Evolutionary conservation across 2,329 filamentous ascomycete species (phyloP).

Genomic region (Chaetoscypha palmicola): DNA sequence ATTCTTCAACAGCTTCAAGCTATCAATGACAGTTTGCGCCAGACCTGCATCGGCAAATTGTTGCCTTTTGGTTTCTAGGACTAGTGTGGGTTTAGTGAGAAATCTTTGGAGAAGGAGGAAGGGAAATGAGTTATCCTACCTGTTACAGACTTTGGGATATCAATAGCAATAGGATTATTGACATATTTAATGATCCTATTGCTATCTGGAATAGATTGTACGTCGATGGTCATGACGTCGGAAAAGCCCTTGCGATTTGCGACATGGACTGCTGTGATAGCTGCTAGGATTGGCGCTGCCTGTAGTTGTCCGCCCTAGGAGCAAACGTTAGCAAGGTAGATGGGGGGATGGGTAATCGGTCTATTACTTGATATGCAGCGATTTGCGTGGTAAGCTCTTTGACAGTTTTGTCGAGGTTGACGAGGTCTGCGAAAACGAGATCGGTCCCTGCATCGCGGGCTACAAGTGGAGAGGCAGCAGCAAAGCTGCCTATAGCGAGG

Average conservation of each 20-base stretch:
- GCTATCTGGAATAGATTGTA: conserved; percentile 2
- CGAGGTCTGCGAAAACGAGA: conserved; percentile 35
- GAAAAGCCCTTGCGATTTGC: conserved; percentile 8
- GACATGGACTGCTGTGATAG: conserved; percentile 10
- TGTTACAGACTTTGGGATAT: conserved; percentile 4
- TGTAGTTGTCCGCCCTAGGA: conserved; percentile 7
- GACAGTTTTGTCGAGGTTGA: conserved; percentile 41
- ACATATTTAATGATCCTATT: conserved; percentile 8
- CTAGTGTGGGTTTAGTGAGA: no score
- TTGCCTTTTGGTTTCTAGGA: conserved; percentile 6
- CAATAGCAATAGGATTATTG: conserved; percentile 1
- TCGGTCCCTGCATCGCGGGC: background rate
- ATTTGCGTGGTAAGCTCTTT: conserved; percentile 38
- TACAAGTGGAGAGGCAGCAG: background rate
- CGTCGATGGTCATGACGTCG: background rate
- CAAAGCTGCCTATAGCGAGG: background rate
- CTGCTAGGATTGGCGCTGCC: conserved; percentile 16
- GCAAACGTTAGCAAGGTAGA: no score
- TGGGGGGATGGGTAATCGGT: no score
- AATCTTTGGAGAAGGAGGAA: no score
- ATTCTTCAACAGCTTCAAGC: conserved; percentile 7
- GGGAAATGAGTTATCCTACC: background rate
- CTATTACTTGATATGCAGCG: conserved; percentile 4
- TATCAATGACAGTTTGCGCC: background rate
- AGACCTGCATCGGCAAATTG: conserved; percentile 2